Percentiles rank a stretch among this genome's conserved stretches.
Conservation (phyloP, 2,329 filamentous ascomycete species). For the Pestalotiopsis fici region DNA sequence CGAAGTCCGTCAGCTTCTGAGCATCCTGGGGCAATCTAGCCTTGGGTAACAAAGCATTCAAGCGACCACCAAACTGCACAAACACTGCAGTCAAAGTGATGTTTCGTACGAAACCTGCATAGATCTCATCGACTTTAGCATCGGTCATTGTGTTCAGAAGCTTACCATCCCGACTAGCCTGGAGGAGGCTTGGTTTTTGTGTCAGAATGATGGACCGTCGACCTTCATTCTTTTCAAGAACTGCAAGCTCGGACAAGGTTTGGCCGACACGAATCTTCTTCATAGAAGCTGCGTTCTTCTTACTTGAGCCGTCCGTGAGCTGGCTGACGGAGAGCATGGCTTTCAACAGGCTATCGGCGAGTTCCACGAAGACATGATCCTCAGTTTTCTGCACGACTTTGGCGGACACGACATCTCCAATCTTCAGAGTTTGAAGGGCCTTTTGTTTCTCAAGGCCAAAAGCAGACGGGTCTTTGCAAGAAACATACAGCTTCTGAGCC, state of each 20-base stretch:
- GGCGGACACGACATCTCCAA: conserved; percentile 76
- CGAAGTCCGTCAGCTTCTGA: conserved; percentile 71
- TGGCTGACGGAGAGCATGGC: conserved; percentile 78
- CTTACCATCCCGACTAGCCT: conserved; percentile 70
- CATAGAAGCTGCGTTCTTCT: conserved; percentile 71
- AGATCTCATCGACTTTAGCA: conserved; percentile 65
- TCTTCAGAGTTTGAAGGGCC: conserved; percentile 71
- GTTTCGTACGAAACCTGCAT: conserved; percentile 82
- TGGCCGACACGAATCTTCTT: conserved; percentile 86
- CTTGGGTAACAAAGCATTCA: conserved; percentile 80
- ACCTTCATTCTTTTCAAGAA: conserved; percentile 82
- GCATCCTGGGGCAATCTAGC: conserved; percentile 73
- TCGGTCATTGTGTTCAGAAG: conserved; percentile 74
- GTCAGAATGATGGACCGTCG: conserved; percentile 76
- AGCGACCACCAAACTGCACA: conserved; percentile 78
- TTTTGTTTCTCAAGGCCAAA: conserved; percentile 76
- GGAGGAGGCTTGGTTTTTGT: conserved; percentile 80
- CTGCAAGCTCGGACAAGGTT: conserved; percentile 76
- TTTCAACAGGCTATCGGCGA: conserved; percentile 73
- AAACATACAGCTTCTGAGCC: conserved; percentile 75
- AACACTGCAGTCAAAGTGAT: conserved; percentile 82
- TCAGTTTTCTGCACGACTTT: conserved; percentile 81
- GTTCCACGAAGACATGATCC: conserved; percentile 75
- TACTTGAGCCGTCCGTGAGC: conserved; percentile 78
- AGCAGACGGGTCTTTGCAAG: conserved; percentile 85